phyloP scores from a whole-genome alignment of 805 yeast species.

The Zygosaccharomyces siamensis region DNA sequence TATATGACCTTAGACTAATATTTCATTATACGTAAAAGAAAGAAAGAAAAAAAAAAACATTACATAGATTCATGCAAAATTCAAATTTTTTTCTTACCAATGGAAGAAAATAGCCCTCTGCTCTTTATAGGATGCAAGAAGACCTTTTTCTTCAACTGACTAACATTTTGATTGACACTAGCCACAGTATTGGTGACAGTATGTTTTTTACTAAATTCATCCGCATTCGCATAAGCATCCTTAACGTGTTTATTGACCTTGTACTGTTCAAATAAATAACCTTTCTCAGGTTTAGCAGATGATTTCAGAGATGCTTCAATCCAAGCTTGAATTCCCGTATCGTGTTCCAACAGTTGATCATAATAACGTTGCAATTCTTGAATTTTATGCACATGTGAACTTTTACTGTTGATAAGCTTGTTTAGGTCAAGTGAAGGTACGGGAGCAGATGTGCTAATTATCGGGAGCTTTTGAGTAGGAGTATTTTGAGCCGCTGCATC shows the following conservation, averaged over 20 bases:
- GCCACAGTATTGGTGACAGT: constrained; percentile 40
- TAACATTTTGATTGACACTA: constrained; percentile 43
- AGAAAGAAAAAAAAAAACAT: neutral
- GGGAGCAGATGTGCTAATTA: constrained; percentile 20
- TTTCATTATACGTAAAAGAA: constrained; percentile 1
- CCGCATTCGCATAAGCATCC: constrained; percentile 62
- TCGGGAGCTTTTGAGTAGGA: neutral
- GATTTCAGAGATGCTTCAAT: constrained; percentile 36
- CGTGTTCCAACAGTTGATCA: constrained; percentile 40
- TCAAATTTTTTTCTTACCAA: constrained; percentile 50
- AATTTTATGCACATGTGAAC: constrained; percentile 23
- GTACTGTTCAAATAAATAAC: constrained; percentile 36
- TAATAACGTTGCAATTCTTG: constrained; percentile 28
- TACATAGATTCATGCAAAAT: constrained; percentile 6
- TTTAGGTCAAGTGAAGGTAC: constrained; percentile 40
- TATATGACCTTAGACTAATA: neutral
- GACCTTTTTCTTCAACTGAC: constrained; percentile 46
- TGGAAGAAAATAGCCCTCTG: constrained; percentile 47
- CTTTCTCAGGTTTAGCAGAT: constrained; percentile 29
- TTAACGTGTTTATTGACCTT: constrained; percentile 48
- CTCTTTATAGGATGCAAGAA: constrained; percentile 47
- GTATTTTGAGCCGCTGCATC: neutral
- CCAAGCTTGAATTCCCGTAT: constrained; percentile 59
- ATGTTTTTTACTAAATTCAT: constrained; percentile 38
- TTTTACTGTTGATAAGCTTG: constrained; percentile 35